Evolutionary conservation across 257 asterid species (phyloP).

Genomic region (Fraxinus cuspidata): DNA sequence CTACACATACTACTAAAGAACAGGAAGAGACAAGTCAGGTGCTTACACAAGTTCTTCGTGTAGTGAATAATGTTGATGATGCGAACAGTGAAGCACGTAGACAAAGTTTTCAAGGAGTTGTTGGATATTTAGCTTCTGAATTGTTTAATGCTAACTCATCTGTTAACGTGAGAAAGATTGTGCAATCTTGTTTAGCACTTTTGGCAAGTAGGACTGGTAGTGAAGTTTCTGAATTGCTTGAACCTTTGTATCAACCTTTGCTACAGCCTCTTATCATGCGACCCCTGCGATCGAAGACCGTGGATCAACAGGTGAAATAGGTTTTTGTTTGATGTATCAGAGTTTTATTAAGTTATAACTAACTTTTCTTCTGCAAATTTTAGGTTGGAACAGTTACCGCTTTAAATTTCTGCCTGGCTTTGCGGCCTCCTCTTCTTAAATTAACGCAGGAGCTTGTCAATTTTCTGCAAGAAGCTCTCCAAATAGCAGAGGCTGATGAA

Average conservation of each 20-base stretch:
- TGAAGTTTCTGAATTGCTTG: conserved; percentile 98
- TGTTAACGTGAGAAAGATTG: conserved; percentile 82
- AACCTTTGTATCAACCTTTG: conserved; percentile 86
- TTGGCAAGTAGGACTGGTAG: conserved; percentile 99
- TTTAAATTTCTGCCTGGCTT: conserved; percentile 93
- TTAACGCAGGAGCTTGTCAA: conserved; percentile 87
- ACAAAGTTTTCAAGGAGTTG: conserved; percentile 96
- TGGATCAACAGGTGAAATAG: conserved; percentile 88
- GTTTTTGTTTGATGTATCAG: conserved; percentile 21
- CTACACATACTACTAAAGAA: conserved; percentile 87
- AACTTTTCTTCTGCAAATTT: conserved; percentile 21
- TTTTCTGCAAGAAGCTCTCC: conserved; percentile 97
- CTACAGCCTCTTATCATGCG: conserved; percentile 95
- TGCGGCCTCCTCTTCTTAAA: conserved; percentile 98
- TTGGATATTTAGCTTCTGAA: conserved; percentile 91
- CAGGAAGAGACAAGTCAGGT: conserved; percentile 98
- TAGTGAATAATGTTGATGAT: conserved; percentile 95
- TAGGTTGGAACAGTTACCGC: conserved; percentile 99
- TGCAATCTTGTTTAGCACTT: conserved; percentile 98
- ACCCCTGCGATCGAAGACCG: conserved; percentile 88
- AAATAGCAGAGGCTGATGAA: conserved; percentile 97
- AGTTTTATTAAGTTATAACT: conserved; percentile 29
- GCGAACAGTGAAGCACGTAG: conserved; percentile 92
- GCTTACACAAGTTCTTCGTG: conserved; percentile 94
- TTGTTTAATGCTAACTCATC: conserved; percentile 87